These are phyloP conservation scores for Leccinum olivaceopallidum DNA, from an alignment of 768 basidiomycete genomes.

Conservation along the genomic window DNA sequence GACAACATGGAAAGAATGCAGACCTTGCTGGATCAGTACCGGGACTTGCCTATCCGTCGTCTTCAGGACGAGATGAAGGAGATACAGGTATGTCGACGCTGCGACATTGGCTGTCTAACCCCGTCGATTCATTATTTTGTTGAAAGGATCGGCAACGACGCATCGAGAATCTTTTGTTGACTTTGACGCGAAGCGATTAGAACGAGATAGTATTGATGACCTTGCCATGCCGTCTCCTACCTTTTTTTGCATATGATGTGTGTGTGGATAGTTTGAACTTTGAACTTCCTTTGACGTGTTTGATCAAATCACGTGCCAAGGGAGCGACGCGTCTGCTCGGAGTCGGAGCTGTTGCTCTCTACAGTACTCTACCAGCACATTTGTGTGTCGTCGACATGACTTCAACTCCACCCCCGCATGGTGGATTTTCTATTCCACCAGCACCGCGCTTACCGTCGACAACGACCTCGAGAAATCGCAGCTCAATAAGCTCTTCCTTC, in stretches of 20 bases:
- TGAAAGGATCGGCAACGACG: conserved; percentile 70
- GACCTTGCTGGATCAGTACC: conserved; percentile 60
- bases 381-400: conserved; percentile 23
- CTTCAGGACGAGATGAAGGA: conserved; percentile 84
- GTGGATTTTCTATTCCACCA: conserved; percentile 43
- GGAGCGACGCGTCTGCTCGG: too few relatives aligned
- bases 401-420: conserved; percentile 52
- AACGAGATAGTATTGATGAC: conserved; percentile 28
- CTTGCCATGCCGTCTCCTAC: background rate
- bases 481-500: conserved; percentile 78
- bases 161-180: conserved; percentile 70
- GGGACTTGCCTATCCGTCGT: conserved; percentile 59
- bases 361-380: too few relatives aligned
- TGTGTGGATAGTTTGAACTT: background rate
- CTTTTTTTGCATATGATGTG: too few relatives aligned
- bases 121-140: conserved; percentile 4
- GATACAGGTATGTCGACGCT: conserved; percentile 54
- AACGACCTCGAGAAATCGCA: conserved; percentile 55
- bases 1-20: conserved; percentile 56
- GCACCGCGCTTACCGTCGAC: conserved; percentile 56
- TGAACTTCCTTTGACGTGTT: too few relatives aligned
- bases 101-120: background rate
- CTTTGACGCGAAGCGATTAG: conserved; percentile 67
- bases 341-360: too few relatives aligned
- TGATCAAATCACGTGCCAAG: too few relatives aligned